Conservation (phyloP, 2,329 filamentous ascomycete genomes). For the Hypoxylon sp. region DNA sequence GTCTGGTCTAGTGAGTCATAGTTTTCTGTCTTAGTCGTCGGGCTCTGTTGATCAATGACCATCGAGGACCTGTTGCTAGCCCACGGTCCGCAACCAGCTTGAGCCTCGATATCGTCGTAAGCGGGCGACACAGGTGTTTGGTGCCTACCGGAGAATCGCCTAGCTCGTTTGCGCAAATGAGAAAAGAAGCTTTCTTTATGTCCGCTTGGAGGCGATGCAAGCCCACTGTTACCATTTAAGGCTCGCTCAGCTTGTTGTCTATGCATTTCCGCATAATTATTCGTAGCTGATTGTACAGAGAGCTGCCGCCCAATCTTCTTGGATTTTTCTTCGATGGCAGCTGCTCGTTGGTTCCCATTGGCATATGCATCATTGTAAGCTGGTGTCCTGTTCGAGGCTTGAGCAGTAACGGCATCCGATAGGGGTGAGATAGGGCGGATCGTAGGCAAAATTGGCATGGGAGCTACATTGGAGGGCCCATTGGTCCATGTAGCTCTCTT, state of each 20-base stretch:
- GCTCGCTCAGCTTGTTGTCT: conserved; percentile 91
- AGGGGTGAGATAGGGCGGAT: conserved; percentile 95
- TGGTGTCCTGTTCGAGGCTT: conserved; percentile 74
- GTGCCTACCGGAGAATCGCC: conserved; percentile 90
- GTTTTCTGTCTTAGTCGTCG: conserved; percentile 61
- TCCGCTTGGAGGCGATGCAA: conserved; percentile 78
- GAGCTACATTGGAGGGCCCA: conserved; percentile 79
- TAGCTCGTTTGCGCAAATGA: conserved; percentile 90
- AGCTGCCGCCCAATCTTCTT: conserved; percentile 97
- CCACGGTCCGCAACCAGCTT: conserved; percentile 91
- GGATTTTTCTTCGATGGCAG: conserved; percentile 69
- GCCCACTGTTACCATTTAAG: conserved; percentile 80
- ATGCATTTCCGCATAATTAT: conserved; percentile 90
- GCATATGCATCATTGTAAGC: conserved; percentile 61
- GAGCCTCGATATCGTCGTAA: conserved; percentile 90
- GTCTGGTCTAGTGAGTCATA: conserved; percentile 70
- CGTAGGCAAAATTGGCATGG: conserved; percentile 95
- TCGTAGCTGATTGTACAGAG: conserved; percentile 89
- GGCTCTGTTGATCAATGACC: conserved; percentile 69
- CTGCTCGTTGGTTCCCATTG: conserved; percentile 51
- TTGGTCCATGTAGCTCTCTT: conserved; percentile 97
- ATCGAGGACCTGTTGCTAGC: conserved; percentile 85
- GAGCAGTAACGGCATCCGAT: conserved; percentile 91
- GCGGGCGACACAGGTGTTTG: conserved; percentile 80
- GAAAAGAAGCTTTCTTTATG: conserved; percentile 99